Evolutionary conservation across 257 asterid species (phyloP).

Genomic region (Lithospermum erythrorhizon): DNA sequence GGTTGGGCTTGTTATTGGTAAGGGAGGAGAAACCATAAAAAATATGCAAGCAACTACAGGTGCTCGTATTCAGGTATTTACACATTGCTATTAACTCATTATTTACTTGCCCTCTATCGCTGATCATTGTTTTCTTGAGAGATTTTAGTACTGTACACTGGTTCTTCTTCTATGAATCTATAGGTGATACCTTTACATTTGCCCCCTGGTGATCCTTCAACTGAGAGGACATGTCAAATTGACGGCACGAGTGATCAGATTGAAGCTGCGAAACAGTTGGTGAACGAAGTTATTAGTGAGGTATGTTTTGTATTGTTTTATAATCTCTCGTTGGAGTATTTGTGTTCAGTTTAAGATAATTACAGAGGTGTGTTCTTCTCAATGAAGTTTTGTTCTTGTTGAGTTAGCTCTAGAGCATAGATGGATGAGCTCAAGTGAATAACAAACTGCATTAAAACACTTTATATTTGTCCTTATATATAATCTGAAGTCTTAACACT

Average conservation of each 20-base stretch:
- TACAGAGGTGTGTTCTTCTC: background rate
- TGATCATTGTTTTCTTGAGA: background rate
- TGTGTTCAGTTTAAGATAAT: background rate
- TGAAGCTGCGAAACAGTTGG: slow-evolving; percentile 73
- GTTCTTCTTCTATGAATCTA: background rate
- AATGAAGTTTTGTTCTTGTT: too few relatives aligned
- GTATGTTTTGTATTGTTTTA: slow-evolving; percentile 31
- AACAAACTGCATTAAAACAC: too few relatives aligned
- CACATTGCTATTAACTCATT: too few relatives aligned
- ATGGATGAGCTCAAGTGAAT: too few relatives aligned
- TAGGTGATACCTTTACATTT: slow-evolving; percentile 93
- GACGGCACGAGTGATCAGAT: slow-evolving; percentile 84
- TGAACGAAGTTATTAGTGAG: slow-evolving; percentile 83
- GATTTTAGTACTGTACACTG: background rate
- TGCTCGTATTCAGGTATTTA: slow-evolving; percentile 74
- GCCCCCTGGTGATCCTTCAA: slow-evolving; percentile 89
- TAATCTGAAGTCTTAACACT: too few relatives aligned
- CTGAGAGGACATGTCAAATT: slow-evolving; percentile 81
- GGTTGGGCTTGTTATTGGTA: slow-evolving; percentile 98
- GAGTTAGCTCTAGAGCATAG: too few relatives aligned
- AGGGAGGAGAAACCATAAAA: slow-evolving; percentile 94
- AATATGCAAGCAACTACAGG: slow-evolving; percentile 82
- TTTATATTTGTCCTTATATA: too few relatives aligned
- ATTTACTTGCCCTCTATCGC: too few relatives aligned
- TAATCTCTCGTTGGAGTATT: background rate